Evolutionary conservation across 257 asterid genomes (phyloP).

Genomic region (Echium plantagineum): DNA sequence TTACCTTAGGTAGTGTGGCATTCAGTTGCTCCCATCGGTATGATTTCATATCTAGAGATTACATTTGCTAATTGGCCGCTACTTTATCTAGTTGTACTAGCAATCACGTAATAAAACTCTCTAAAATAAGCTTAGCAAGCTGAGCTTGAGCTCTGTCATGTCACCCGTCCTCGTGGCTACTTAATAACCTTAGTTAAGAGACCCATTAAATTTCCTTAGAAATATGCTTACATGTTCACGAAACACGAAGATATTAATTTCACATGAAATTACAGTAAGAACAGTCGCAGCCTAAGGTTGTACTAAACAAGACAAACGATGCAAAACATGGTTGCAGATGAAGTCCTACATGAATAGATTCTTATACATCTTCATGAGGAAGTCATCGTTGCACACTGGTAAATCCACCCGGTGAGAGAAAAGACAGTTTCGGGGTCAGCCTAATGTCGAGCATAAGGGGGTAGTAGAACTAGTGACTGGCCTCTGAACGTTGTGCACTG

Average conservation of each 20-base stretch:
- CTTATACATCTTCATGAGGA: no score
- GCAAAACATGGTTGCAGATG: not conserved
- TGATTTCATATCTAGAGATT: no score
- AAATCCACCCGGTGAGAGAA: not conserved
- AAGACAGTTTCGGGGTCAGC: not conserved
- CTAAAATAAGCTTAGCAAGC: no score
- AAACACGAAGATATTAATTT: not conserved
- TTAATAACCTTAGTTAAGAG: no score
- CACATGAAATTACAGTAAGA: not conserved
- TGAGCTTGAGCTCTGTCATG: no score
- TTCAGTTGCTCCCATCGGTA: no score
- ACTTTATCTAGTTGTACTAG: no score
- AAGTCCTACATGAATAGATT: not conserved
- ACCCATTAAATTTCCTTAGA: no score
- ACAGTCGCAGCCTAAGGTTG: not conserved
- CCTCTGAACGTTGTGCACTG: constrained; percentile 28
- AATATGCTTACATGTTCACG: not conserved
- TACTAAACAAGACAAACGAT: not conserved
- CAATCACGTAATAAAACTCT: no score
- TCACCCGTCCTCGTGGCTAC: no score
- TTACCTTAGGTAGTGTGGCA: constrained; percentile 29
- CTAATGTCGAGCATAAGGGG: not conserved
- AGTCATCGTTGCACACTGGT: constrained; percentile 19
- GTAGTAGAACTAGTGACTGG: constrained; percentile 22
- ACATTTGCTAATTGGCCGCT: no score